Evolutionary conservation across 805 yeast genomes (phyloP), one percentile per base, ranked within the genome.

Genomic region (Lachancea quebecensis): DNA sequence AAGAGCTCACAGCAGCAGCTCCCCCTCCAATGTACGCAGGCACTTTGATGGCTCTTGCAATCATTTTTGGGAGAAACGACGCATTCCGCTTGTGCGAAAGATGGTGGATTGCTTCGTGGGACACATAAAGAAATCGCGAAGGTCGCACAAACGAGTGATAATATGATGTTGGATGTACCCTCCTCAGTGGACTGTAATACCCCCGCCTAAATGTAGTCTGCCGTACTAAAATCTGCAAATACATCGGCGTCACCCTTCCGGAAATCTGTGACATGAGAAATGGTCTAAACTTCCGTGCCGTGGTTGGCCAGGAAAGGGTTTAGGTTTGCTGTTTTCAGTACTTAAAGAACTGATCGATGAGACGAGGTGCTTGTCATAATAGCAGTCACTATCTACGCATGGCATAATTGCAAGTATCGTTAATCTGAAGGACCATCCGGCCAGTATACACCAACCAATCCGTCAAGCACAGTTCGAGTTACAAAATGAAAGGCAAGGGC

Each of bases 11-110:
- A 10, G 97, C 98, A 2, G 95, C 96, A 31, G 89, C 65, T 0
- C 95, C 89, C 7, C 95, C 90, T 1, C 97, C 98, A 0, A 89
- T 68, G 50, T 82, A 82, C 0, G 88, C 91, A 0, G 97, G 96
- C 1, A 83, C 62, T 50, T 75, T 77, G 1, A 78, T 70, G 1
- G 75, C 72, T 44, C 75, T 75, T 0, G 76, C 75, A 4, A 82
- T 66, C 0, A 81, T 62, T 58, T 75, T 81, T 18, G 82, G 82
- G 11, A 74, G 64, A 29, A 60, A 51, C 1, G 71, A 59, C 8
- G 55, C 53, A 17, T 54, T 57, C 33, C 67, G 52, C 37, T 45
- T 54, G 12, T 62, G 46, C n/a, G 49, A 44, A 10, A 50, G 28
- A 2, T 48, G 43, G 14, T 55, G 50, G 39, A 55, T 38, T 35